Evolutionary conservation across 1,139 yeast species (phyloP), one percentile per base, ranked within the genome.

Genomic region (Arxiozyma telluris): DNA sequence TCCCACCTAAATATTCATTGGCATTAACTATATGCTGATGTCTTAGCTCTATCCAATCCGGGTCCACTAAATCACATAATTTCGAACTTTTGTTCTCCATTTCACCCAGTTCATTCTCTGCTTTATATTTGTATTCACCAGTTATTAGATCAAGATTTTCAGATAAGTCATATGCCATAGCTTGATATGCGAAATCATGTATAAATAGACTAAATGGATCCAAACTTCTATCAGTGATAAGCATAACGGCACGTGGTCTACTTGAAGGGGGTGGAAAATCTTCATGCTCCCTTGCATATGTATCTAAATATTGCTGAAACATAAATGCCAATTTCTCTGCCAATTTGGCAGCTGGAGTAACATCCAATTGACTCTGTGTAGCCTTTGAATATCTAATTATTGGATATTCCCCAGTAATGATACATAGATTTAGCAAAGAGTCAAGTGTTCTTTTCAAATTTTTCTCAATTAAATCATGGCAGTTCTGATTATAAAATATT

Each of bases 181-280:
- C 93, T 69, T 93, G 96, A 69, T 90, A 94, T n/a, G 86, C 81
- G 70, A 91, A 89, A 67, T 90, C 96, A 69, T 93, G 98, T 53
- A 91, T 71, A 50, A 94, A 68, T 0, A 98, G 96, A 4, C 96
- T 87, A 64, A 81, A 80, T 55, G 87, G 75, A 68, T 94, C 98
- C 66, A 90, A 68, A 0, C 96, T 78, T 58, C 99, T 76, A 69
- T 93, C 98, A 6, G 87, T 75, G 39, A 93, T 81, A 51, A 93
- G 69, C 61, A 91, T 76, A 0, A 88, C 77, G 0, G 96, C 80
- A 60, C 96, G 76, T 18, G 87, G 88, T 59, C 84, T 75, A 50
- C 78, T 76, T 5, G 53, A 48, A 18, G 73, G 73, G 1, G 78
- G 75, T 1, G 86, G 84, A 65, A 83, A 86, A 55, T 86, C 82